Evolutionary conservation across 2,329 filamentous ascomycete species (phyloP).

Genomic region (Apiospora marii): DNA sequence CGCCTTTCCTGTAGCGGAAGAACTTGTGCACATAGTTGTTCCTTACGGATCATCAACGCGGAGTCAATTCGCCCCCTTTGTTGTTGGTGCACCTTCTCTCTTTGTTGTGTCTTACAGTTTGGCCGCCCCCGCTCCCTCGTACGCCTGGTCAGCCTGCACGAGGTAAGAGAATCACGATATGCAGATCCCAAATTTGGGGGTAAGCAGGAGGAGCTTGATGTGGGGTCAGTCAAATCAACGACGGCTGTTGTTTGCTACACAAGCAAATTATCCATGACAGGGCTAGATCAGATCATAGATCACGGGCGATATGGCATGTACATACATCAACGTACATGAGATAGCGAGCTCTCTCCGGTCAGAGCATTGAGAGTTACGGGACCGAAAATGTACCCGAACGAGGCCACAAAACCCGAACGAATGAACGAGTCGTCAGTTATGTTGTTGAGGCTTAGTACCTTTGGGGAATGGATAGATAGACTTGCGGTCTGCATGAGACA

Average conservation of each 20-base stretch:
- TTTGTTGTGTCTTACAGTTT: not conserved
- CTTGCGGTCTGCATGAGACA: constrained; percentile 15
- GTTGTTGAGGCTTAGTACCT: not conserved
- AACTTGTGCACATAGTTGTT: not conserved
- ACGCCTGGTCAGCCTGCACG: not conserved
- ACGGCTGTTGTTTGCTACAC: not conserved
- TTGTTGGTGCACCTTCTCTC: not conserved
- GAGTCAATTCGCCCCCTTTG: not conserved
- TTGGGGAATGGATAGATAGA: not conserved
- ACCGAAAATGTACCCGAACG: not conserved
- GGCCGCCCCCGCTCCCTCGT: not conserved
- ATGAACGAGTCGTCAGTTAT: not conserved
- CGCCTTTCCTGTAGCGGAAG: not conserved
- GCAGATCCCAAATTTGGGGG: not conserved
- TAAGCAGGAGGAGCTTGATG: not conserved
- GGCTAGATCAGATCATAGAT: too few species aligned
- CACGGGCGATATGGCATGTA: too few species aligned
- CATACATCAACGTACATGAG: too few species aligned
- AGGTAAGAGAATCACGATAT: not conserved
- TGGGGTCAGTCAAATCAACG: not conserved
- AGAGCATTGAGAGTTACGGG: not conserved
- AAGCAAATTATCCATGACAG: too few species aligned
- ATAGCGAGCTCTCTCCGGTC: too few species aligned
- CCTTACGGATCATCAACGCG: not conserved
- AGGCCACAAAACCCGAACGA: not conserved